Base-by-base conservation (phyloP, 1,139 yeast genomes). In the Blastobotrys persicus region DNA sequence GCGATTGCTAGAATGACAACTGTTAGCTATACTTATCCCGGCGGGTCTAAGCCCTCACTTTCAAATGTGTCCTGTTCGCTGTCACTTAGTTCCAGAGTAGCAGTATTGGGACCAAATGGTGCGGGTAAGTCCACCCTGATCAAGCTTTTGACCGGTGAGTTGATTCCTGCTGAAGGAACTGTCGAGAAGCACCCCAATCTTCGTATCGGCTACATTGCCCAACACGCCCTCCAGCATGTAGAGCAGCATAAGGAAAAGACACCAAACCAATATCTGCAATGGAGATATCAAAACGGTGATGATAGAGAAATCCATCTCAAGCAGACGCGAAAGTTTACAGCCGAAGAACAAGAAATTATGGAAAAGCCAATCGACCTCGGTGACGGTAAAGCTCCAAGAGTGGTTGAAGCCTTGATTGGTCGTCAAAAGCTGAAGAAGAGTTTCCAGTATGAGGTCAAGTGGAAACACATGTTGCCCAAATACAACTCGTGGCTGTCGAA, bases 131-230 rank as follows among this genome's bases (percentile, higher is more conserved):
- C 97, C 5, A 92, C 98, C 16, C 77, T 92, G 64, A 92, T 92
- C 71, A 92, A 92, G 71, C 76, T 91, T 48, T 77, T 92, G 61
- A 92, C 98, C 11, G 98, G 88, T 56, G 98, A 92, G 70, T 76
- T 88, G 55, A 78, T 87, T 48, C 97, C 98, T 26, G 78, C 81
- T 58, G 78, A 73, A 56, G 98, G 98, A 63, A 83, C 81, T 56
- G 97, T 92, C 52, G 98, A 92, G 73, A 92, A 92, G 72, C 98
- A 92, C 73, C 98, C 98, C 56, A 92, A 92, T 71, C 78, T 92
- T 73, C 91, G 98, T 77, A 88, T 92, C 64, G 98, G 98, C 55
- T 92, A 92, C 73, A 92, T 92, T 76, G 98, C 98, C 18, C 98
- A 92, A 76, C 98, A 92, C 63, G 98, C 98, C 26, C 79, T 92